Base-by-base conservation (phyloP, 2,329 filamentous ascomycete species). In the Scedosporium minutisporum region DNA sequence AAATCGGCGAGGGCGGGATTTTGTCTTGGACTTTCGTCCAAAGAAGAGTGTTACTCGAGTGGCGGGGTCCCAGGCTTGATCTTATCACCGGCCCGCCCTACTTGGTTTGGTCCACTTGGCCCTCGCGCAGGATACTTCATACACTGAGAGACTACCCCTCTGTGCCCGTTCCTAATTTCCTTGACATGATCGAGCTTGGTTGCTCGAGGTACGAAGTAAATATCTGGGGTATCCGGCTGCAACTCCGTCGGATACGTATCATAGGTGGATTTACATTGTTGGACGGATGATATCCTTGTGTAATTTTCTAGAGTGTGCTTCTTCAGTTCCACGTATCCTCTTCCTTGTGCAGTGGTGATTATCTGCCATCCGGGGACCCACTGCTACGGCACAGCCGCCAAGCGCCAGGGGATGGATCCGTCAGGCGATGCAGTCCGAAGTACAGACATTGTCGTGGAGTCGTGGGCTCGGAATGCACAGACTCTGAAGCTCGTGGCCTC, bases 281-380 rank as follows among this genome's bases (percentile, higher is more conserved):
- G 38, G 33, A 38, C 51, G 23, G 7, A 55, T 21, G 9, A 42
- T 33, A 38, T 38, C 33, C 33, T 38, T 38, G 33, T 38, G 33
- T 38, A 14, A 16, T 59, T 44, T 18, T 42, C 14, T 21, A 23
- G 21, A 42, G 14, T 51, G 10, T 3, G 4, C 7, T 27, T 16
- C 6, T 7, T 9, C 29, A 10, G 21, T 42, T 62, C 51, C 60
- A 62, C 51, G 53, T 62, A 62, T 51, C 60, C 41, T 62, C 53
- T 58, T 57, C 60, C 21, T 46, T 10, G 18, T 41, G 12, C 9
- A 21, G 46, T 27, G 21, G 6, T 29, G 18, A 16, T 59, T 44
- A 42, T 42, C 14, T 14, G 44, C 23, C 10, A 57, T 16, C 6
- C 14, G 46, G 42, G 25, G n/a, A n/a, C 16, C n/a, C 12, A n/a